phyloP scores from a whole-genome alignment of 2,329 filamentous ascomycete species.

The Aspergillus viridinutans region DNA sequence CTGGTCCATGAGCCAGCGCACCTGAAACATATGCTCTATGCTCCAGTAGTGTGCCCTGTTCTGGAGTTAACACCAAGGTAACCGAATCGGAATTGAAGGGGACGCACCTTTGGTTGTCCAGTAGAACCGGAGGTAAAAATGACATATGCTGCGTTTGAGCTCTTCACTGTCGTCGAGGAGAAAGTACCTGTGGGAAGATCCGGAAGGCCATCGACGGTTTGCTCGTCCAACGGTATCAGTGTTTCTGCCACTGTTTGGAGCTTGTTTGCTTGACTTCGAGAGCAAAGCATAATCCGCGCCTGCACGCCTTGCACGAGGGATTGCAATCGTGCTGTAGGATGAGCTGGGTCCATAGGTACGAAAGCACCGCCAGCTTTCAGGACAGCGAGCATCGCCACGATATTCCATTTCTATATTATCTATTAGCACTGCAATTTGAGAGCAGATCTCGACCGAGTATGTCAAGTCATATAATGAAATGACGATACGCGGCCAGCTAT shows the following conservation, averaged over 20 bases:
- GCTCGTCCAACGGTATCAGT: constrained; percentile 27
- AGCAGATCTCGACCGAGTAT: background rate
- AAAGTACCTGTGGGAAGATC: constrained; percentile 8
- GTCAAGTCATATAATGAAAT: background rate
- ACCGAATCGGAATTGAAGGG: background rate
- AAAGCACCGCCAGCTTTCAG: constrained; percentile 43
- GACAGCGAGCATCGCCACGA: constrained; percentile 39
- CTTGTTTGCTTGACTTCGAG: constrained; percentile 19
- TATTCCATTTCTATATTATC: constrained; percentile 36
- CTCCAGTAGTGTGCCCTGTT: constrained; percentile 58
- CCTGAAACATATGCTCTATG: constrained; percentile 57
- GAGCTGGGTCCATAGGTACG: constrained; percentile 38
- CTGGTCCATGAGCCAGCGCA: constrained; percentile 50
- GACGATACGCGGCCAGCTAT: background rate
- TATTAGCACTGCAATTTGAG: constrained; percentile 7
- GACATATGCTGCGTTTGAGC: constrained; percentile 47
- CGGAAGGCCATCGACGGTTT: constrained; percentile 21
- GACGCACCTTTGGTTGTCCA: constrained; percentile 48
- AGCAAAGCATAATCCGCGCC: constrained; percentile 32
- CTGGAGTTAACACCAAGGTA: constrained; percentile 6
- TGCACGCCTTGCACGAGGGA: constrained; percentile 30
- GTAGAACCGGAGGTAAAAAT: constrained; percentile 59
- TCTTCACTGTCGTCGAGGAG: constrained; percentile 23
- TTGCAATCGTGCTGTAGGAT: constrained; percentile 36
- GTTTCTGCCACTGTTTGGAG: constrained; percentile 20